These are phyloP conservation scores for Kockovaella imperatae DNA, from an alignment of 768 basidiomycete species.

Conservation along the genomic window DNA sequence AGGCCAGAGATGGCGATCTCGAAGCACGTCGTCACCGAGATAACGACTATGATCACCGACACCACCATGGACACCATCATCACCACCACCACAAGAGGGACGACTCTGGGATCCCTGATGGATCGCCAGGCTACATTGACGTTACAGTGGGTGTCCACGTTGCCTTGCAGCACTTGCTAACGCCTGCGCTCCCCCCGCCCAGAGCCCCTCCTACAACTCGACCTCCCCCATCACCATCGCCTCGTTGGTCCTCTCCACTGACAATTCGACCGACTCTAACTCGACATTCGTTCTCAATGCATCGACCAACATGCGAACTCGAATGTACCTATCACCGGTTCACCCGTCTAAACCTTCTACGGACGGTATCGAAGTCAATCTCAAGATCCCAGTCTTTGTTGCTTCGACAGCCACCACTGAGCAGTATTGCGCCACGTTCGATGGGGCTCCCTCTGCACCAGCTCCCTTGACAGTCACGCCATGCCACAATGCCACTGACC, in stretches of 20 bases:
- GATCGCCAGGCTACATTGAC: constrained; percentile 39
- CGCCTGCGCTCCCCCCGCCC: constrained; percentile 31
- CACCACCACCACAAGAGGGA: constrained; percentile 15
- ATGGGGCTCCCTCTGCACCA: constrained; percentile 51
- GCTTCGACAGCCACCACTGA: constrained; percentile 44
- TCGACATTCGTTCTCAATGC: constrained; percentile 50
- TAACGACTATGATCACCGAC: constrained; percentile 17
- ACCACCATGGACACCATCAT: constrained; percentile 11
- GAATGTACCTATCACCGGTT: constrained; percentile 48
- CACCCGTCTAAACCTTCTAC: constrained; percentile 7
- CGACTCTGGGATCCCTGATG: constrained; percentile 16
- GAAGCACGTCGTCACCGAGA: constrained; percentile 5
- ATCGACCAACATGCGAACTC: constrained; percentile 50
- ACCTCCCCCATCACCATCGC: constrained; percentile 46
- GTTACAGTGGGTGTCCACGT: too few relatives aligned
- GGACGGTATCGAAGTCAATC: constrained; percentile 44
- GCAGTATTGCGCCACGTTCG: constrained; percentile 58
- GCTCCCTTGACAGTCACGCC: constrained; percentile 52
- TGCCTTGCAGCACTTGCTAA: constrained; percentile 1
- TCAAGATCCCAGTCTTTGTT: constrained; percentile 51
- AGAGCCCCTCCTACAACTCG: constrained; percentile 44
- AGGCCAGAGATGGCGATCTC: too few relatives aligned
- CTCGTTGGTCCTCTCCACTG: constrained; percentile 46
- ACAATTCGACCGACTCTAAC: constrained; percentile 34
- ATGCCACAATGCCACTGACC: constrained; percentile 44